Evolutionary conservation across 345 rosid species (phyloP).

Genomic region (Aegle marmelos): DNA sequence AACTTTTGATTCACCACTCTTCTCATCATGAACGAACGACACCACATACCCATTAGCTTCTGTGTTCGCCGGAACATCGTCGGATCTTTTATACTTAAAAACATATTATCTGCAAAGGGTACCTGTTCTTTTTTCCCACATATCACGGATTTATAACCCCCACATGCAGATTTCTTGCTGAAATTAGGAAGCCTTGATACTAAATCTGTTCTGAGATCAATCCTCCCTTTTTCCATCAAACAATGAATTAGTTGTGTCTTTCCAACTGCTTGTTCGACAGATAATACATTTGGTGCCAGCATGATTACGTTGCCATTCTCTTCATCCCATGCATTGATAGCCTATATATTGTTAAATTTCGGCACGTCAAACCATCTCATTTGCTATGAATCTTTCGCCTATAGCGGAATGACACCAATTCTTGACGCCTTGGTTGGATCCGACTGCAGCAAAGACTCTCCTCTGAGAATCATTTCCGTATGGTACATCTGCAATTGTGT

Average conservation of each 20-base stretch:
- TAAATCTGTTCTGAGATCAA: slow-evolving; percentile 36
- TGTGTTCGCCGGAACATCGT: slow-evolving; percentile 35
- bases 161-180: slow-evolving; percentile 50
- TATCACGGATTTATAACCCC: slow-evolving; percentile 40
- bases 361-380: slow-evolving; percentile 55
- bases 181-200: slow-evolving; percentile 41
- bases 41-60: slow-evolving; percentile 46
- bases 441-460: slow-evolving; percentile 36
- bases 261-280: slow-evolving; percentile 49
- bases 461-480: slow-evolving; percentile 16
- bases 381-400: slow-evolving; percentile 38
- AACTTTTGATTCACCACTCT: slow-evolving; percentile 44
- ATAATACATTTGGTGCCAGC: slow-evolving; percentile 48
- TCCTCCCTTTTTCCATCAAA: slow-evolving; percentile 41
- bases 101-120: slow-evolving; percentile 40
- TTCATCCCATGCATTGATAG: slow-evolving; percentile 60
- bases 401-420: slow-evolving; percentile 46
- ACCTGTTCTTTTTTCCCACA: slow-evolving; percentile 37
- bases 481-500: no score
- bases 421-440: slow-evolving; percentile 41
- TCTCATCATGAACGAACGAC: slow-evolving; percentile 48
- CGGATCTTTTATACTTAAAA: slow-evolving; percentile 34
- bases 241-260: slow-evolving; percentile 49
- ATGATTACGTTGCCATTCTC: slow-evolving; percentile 36
- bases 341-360: slow-evolving; percentile 42